These are phyloP conservation scores for Begonia masoniana DNA, from an alignment of 306 rosid species.

Conservation along the genomic window DNA sequence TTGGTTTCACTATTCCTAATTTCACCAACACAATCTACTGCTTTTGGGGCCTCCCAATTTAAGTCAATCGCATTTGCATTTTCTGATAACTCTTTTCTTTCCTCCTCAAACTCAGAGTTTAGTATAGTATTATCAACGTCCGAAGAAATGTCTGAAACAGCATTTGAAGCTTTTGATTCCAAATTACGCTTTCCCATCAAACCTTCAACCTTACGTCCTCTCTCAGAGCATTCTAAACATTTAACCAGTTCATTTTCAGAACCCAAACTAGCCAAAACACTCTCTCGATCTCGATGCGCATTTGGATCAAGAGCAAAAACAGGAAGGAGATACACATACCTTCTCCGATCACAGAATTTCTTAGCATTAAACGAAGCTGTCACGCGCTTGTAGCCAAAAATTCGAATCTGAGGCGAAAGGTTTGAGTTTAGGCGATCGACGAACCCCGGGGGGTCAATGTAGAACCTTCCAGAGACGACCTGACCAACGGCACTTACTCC, in stretches of 20 bases:
- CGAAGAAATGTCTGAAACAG: slow-evolving; percentile 28
- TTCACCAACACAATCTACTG: slow-evolving; percentile 17
- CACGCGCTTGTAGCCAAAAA: slow-evolving; percentile 76
- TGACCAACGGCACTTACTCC: slow-evolving; percentile 97
- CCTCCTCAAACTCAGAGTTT: slow-evolving; percentile 17
- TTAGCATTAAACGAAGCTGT: slow-evolving; percentile 79
- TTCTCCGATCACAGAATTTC: slow-evolving; percentile 91
- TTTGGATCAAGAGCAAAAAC: slow-evolving; percentile 76
- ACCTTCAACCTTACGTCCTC: slow-evolving; percentile 81
- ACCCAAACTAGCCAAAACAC: slow-evolving; percentile 84
- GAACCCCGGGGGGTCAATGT: slow-evolving; percentile 86
- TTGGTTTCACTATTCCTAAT: slow-evolving; percentile 17
- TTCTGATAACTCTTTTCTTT: slow-evolving; percentile 15
- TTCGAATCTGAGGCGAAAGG: slow-evolving; percentile 64
- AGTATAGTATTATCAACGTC: slow-evolving; percentile 10
- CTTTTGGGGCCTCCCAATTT: slow-evolving; percentile 17
- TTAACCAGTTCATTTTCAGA: slow-evolving; percentile 58
- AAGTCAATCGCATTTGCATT: slow-evolving; percentile 9
- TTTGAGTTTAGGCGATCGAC: slow-evolving; percentile 72
- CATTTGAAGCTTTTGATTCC: slow-evolving; percentile 22
- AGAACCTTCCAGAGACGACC: slow-evolving; percentile 87
- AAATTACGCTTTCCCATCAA: slow-evolving; percentile 47
- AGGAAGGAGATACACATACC: slow-evolving; percentile 84
- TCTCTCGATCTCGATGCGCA: slow-evolving; percentile 79
- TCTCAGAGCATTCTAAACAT: slow-evolving; percentile 74